These are phyloP conservation scores for Alopecurus myosuroides DNA, from an alignment of 176 grass and related monocot genomes.

Conservation along the genomic window DNA sequence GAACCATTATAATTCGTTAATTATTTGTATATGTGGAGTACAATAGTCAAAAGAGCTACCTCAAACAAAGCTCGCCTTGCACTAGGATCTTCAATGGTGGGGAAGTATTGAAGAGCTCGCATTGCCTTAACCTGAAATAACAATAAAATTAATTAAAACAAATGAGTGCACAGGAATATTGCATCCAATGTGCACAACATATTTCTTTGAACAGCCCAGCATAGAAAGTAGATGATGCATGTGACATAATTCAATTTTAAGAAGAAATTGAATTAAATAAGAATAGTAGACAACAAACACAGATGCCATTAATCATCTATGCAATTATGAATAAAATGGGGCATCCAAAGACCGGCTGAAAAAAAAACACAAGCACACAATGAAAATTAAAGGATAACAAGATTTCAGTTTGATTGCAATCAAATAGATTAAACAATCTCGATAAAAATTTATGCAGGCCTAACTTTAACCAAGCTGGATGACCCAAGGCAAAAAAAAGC, in stretches of 20 bases:
- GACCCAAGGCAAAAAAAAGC: conserved; percentile 21
- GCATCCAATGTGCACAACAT: background rate
- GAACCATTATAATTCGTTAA: background rate
- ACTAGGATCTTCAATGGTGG: conserved; percentile 85
- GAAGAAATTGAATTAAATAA: background rate
- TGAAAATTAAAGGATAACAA: background rate
- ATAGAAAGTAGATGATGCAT: background rate
- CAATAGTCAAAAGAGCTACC: conserved; percentile 29
- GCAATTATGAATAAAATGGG: background rate
- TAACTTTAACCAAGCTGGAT: background rate
- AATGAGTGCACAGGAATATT: background rate
- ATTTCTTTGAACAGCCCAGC: conserved; percentile 5
- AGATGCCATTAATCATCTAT: background rate
- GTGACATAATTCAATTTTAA: conserved; percentile 4
- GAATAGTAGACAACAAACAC: background rate
- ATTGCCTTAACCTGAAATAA: conserved; percentile 92
- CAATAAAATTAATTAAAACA: background rate
- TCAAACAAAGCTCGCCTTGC: conserved; percentile 95
- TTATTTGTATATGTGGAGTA: background rate
- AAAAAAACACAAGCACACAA: background rate
- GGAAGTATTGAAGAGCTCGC: conserved; percentile 98
- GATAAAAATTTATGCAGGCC: background rate
- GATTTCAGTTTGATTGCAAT: background rate
- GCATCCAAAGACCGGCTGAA: background rate
- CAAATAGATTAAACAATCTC: background rate